Evolutionary conservation across 129 eudicot species (phyloP), one percentile per base, ranked within the genome.

Genomic region (Dittrichia graveolens): DNA sequence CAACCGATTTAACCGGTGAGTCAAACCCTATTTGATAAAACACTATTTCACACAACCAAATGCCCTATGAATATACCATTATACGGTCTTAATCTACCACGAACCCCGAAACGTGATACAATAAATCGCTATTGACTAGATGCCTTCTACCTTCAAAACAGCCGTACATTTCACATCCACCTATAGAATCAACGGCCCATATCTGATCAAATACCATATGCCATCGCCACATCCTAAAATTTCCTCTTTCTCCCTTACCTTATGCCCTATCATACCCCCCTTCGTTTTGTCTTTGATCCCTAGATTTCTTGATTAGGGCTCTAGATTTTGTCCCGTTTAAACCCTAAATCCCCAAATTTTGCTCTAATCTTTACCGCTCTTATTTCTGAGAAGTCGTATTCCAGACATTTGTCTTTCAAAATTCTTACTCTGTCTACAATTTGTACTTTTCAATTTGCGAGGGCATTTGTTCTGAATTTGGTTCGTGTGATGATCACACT

Each of bases 281-380:
- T 55, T 41, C 65, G 13, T 15, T 59, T 72, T 35, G 5, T 60
- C 76, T 35, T n/a, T 6, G 10, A 19, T 18, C 48, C 48, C 65
- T 50, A 14, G 4, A 4, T 44, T 16, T 24, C 34, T 15, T 6
- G n/a, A 31, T 78, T 64, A 72, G 78, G 82, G 78, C 64, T 78
- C 78, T 54, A 71, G 8, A 78, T 75, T 66, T 55, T 56, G 47
- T 41, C 43, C 74, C 80, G 12, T 56, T 65, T 52, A 75, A 65
- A 75, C 80, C 80, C 80, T 75, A 65, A 74, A 65, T 75, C 67
- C 79, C 67, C 65, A 75, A 75, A 34, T 52, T 35, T 16, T 18
- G 2, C 71, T 4, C 49, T 37, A 69, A 69, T 69, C 40, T 64
- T 8, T 48, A 52, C 62, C 9, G 8, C 58, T 53, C 19, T 4